Evolutionary conservation across 257 asterid species (phyloP), one percentile per base, ranked within the genome.

Genomic region (Nicotiana knightiana): DNA sequence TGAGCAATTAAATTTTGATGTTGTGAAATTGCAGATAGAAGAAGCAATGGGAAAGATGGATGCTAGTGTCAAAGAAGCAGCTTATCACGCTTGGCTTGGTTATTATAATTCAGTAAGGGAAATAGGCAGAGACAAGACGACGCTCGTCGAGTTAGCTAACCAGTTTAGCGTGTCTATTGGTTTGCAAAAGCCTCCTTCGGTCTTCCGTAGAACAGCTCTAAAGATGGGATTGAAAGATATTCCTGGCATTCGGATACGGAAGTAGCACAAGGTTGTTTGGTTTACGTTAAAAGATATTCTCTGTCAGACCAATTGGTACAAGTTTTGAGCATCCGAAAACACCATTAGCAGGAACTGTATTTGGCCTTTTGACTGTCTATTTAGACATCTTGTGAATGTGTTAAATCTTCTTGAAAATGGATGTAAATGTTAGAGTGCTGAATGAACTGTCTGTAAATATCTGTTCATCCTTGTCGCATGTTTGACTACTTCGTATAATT

Each of bases 11-110:
- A 26, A 37, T 26, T 73, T 13, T 73, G 43, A 73, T 13, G 43
- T 46, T 48, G 55, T 75, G 54, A 51, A 32, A 77, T 33, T 88
- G 88, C 88, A 93, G 99, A 84, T 96, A 64, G 88, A 90, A 80
- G 92, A 86, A 76, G 89, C 91, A 5, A 82, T 94, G 89, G 83
- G 76, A 48, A 93, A 87, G 87, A 85, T 96, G 3, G 99, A 96
- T 46, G 63, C 87, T 5, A 93, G 93, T 32, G 73, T 91, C 57
- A 96, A 91, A 84, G 99, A 96, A 89, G 93, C 95, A 73, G 97
- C 97, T 30, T 96, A 92, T 88, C 97, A 90, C 79, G 88, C 96
- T 1, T 96, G 99, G 98, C 97, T 94, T 3, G 97, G 98, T n/a
- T 96, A 92, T 81, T 96, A 94, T 28, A 94, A 92, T 87, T 91